Base-by-base conservation (phyloP, 2,329 filamentous ascomycete species). In the Triangularia setosa region DNA sequence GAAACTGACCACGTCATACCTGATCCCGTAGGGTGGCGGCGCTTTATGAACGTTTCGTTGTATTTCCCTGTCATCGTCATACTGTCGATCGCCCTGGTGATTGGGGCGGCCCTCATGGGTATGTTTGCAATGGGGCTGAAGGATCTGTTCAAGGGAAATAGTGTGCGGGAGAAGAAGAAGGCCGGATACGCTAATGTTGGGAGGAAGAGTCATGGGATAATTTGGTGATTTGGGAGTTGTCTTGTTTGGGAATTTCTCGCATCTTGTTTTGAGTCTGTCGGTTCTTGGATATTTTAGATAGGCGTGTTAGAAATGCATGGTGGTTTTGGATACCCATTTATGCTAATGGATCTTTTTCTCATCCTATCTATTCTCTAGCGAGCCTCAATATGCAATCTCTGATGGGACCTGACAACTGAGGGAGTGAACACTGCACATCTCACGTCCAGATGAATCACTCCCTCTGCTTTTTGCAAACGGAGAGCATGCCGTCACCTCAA, bases 31-130 rank as follows among this genome's bases (percentile, higher is more conserved):
- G 59, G 30, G 4, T 73, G 72, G 72, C n/a, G 44, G 2, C 33
- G 61, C 1, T 70, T 72, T n/a, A n/a, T 71, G 3, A 56, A 58
- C 6, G 68, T 68, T 0, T 69, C 70, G 4, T 12, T 70, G 9
- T 73, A 66, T 55, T 73, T 73, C 57, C 70, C 72, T 1, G 58
- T 73, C 12, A 62, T 62, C 3, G 65, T 72, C 23, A 68, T 72
- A 27, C 7, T 70, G 11, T 23, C 58, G 11, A 71, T 73, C 24
- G 70, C 68, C 5, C n/a, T 62, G 2, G 52, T 72, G 1, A 59
- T 73, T 4, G 53, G 24, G 5, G 35, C 44, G 2, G 60, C 65
- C 0, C 2, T 68, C 4, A 1, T 61, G 0, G 69, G 69, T 16
- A 63, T 72, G n/a, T 11, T 60, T 8, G 12, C 65, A n/a, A 71